Evolutionary conservation across 2,329 filamentous ascomycete species (phyloP), one percentile per base, ranked within the genome.

Genomic region (Trichoderma atrobrunneum): DNA sequence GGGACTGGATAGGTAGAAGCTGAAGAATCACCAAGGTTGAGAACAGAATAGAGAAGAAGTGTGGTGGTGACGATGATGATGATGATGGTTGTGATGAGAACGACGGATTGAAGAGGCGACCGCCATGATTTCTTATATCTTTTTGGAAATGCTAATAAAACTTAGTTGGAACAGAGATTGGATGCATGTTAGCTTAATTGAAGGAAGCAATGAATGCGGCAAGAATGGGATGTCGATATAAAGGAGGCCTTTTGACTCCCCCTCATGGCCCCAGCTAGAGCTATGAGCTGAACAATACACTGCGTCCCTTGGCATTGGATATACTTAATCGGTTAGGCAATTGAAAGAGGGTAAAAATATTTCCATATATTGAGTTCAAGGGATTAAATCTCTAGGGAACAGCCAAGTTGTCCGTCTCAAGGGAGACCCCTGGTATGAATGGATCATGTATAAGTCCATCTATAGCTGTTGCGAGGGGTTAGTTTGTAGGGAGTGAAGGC

Each of bases 171-270:
- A n/a, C 6, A 18, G 34, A 16, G 5, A 14, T 1, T 4, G 11
- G 12, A 4, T 5, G 7, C 16, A 14, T 14, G 21, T 8, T 48
- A 18, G 18, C 7, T 8, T 2, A 21, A 10, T 26, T 61, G 1
- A 5, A 43, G n/a, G 28, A 16, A 21, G 14, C 1, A 21, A 66
- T 28, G 10, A 36, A 16, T 39, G 16, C 16, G 6, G 16, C 16
- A 60, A 66, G 69, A 71, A 71, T 71, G 69, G 24, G 21, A 39
- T 66, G 62, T 30, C 34, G 48, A 71, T 71, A 65, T 59, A 57
- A 71, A 71, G 69, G 69, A 71, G 69, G 26, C 48, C 14, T 3
- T 64, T 8, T 12, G 43, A 3, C 7, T 7, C 48, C 68, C 68
- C 60, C 48, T 64, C 24, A 24, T 18, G 18, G 28, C 51, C 59